A percentile compares a stretch with the other conserved stretches of the same genome.
phyloP scores from a whole-genome alignment of 139 green algal genomes.

The Astrephomene gubernaculifera region DNA sequence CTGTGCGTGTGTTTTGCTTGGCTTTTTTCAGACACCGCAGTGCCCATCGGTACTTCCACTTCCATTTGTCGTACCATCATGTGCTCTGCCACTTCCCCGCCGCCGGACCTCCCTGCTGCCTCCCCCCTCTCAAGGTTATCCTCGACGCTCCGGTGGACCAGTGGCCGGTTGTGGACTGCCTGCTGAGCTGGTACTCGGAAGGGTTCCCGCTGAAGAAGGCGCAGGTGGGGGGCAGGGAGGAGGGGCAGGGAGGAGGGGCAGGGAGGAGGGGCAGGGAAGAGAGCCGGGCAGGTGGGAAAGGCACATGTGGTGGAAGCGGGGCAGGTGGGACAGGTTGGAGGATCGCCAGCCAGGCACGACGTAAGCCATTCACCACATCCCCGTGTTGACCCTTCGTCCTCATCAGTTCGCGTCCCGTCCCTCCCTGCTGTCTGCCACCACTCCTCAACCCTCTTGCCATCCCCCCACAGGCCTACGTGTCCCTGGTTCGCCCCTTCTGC shows the following conservation, averaged over 20 bases:
- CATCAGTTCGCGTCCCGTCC: background rate
- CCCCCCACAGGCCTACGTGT: background rate
- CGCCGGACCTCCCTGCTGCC: background rate
- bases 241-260: conserved; percentile 78
- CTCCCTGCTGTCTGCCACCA: background rate
- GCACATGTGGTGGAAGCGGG: too few relatives aligned
- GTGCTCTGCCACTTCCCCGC: background rate
- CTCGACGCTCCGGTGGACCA: conserved; percentile 83
- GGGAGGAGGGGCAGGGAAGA: background rate
- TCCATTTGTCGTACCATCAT: background rate
- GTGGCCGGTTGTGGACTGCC: conserved; percentile 91
- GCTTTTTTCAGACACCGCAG: background rate
- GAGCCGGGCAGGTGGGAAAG: too few relatives aligned
- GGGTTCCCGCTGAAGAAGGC: conserved; percentile 96
- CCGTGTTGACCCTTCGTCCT: too few relatives aligned
- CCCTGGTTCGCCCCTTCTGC: conserved; percentile 12
- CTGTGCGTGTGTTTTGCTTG: background rate
- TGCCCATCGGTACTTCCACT: background rate
- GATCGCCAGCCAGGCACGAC: too few relatives aligned
- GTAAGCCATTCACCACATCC: too few relatives aligned
- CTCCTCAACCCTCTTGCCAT: too few relatives aligned
- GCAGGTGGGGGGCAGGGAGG: conserved; percentile 66
- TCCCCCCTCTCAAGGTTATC: conserved; percentile 62
- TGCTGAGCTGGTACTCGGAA: conserved; percentile 95
- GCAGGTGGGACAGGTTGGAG: too few relatives aligned